A percentile compares a stretch with the other conserved stretches of the same genome.
These are phyloP conservation scores for Suillus placidus DNA, from an alignment of 768 basidiomycete genomes.

Conservation along the genomic window DNA sequence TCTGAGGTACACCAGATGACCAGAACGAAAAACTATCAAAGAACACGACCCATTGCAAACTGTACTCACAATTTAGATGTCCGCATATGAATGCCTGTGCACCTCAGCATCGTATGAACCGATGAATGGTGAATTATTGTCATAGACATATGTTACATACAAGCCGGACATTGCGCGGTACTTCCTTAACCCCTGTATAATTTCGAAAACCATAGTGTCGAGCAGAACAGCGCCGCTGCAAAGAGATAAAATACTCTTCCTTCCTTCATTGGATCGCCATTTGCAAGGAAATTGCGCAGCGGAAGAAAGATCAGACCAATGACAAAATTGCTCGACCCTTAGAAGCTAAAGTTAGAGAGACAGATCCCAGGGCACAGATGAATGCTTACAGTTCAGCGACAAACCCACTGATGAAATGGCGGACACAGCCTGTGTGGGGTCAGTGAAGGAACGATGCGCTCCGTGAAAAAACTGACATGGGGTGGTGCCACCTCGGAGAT, in stretches of 20 bases:
- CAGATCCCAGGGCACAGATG: neutral
- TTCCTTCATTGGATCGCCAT: conserved; percentile 60
- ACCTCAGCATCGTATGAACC: neutral
- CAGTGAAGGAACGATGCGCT: conserved; percentile 6
- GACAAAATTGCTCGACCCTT: conserved; percentile 84
- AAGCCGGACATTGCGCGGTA: neutral
- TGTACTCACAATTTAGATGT: no score
- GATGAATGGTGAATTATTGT: neutral
- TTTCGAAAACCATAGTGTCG: conserved; percentile 25
- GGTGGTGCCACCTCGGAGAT: conserved; percentile 87
- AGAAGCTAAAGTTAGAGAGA: conserved; percentile 9
- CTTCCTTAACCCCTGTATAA: conserved; percentile 27
- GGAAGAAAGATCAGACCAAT: conserved; percentile 88
- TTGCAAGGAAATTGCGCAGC: conserved; percentile 72
- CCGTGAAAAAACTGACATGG: conserved; percentile 51
- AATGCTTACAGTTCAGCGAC: conserved; percentile 65
- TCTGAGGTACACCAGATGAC: no score
- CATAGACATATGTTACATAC: neutral
- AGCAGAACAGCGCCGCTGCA: conserved; percentile 51
- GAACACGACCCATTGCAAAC: no score
- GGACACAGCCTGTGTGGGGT: conserved; percentile 63
- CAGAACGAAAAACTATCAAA: no score
- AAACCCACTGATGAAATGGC: conserved; percentile 76
- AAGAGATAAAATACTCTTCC: conserved; percentile 93
- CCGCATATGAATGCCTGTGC: neutral